Conservation (phyloP, 2,329 filamentous ascomycete species). For the Cercospora zeina region DNA sequence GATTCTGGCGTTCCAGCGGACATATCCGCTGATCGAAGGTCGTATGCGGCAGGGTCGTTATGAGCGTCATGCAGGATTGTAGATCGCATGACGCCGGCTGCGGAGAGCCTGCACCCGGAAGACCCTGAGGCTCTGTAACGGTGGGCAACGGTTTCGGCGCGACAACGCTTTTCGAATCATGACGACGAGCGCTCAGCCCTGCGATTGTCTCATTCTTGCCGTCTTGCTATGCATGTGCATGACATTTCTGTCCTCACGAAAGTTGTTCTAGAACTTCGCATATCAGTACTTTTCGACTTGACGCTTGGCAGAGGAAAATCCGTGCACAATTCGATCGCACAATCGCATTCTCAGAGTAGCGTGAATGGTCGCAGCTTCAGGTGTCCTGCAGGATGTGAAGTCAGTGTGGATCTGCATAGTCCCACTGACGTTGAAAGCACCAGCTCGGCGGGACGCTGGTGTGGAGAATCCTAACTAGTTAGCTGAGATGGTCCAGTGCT, state of each 20-base stretch:
- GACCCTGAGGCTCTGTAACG: slow-evolving; percentile 17
- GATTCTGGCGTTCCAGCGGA: slow-evolving; percentile 7
- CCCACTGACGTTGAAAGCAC: slow-evolving; percentile 16
- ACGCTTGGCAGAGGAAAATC: too few relatives aligned
- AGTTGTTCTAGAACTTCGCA: background rate
- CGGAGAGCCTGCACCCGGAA: slow-evolving; percentile 16
- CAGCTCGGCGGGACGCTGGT: background rate
- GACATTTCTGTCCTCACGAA: background rate
- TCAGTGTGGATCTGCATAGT: slow-evolving; percentile 14
- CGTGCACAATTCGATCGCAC: background rate
- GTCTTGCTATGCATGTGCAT: background rate
- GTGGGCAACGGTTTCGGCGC: background rate
- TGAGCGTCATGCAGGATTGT: slow-evolving; percentile 5
- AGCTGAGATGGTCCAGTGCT: background rate
- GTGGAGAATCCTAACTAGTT: slow-evolving; percentile 8
- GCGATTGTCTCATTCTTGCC: slow-evolving; percentile 1
- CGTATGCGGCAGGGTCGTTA: background rate
- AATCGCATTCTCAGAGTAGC: background rate
- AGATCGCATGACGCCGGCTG: slow-evolving; percentile 21
- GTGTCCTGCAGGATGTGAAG: slow-evolving; percentile 2
- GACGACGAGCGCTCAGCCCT: slow-evolving; percentile 6
- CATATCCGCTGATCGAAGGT: slow-evolving; percentile 4
- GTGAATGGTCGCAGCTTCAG: slow-evolving; percentile 7
- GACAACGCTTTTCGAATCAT: slow-evolving; percentile 1
- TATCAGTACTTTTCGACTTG: background rate